Evolutionary conservation across 257 asterid genomes (phyloP).

Genomic region (Anisodus acutangulus): DNA sequence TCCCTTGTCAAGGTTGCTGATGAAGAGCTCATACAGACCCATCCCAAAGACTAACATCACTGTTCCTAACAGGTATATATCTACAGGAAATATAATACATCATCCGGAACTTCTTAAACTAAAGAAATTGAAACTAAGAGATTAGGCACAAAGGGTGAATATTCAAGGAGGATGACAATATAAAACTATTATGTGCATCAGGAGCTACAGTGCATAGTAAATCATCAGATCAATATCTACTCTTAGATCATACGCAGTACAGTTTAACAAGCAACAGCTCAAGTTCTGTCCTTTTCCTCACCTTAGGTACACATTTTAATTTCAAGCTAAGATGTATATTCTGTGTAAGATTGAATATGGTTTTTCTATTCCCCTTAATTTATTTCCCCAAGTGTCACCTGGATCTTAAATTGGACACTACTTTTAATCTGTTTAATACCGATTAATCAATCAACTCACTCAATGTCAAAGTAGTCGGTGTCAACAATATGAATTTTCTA

Average conservation of each 20-base stretch:
- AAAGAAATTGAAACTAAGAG: background rate
- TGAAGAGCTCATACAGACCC: slow-evolving; percentile 98
- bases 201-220: background rate
- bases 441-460: background rate
- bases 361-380: background rate
- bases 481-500: background rate
- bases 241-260: background rate
- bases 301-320: background rate
- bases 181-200: background rate
- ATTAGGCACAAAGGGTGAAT: background rate
- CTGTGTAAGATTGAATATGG: background rate
- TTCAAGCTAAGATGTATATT: background rate
- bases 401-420: background rate
- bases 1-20: slow-evolving; percentile 82
- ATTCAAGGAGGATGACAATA: background rate
- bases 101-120: slow-evolving; percentile 2
- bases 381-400: background rate
- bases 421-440: background rate
- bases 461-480: background rate
- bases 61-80: slow-evolving; percentile 87
- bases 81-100: slow-evolving; percentile 37
- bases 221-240: background rate
- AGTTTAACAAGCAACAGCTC: background rate
- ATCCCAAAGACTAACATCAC: slow-evolving; percentile 96
- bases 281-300: background rate